Conservation (phyloP, 495 filamentous ascomycete genomes). For the Penicillium turbatum region DNA sequence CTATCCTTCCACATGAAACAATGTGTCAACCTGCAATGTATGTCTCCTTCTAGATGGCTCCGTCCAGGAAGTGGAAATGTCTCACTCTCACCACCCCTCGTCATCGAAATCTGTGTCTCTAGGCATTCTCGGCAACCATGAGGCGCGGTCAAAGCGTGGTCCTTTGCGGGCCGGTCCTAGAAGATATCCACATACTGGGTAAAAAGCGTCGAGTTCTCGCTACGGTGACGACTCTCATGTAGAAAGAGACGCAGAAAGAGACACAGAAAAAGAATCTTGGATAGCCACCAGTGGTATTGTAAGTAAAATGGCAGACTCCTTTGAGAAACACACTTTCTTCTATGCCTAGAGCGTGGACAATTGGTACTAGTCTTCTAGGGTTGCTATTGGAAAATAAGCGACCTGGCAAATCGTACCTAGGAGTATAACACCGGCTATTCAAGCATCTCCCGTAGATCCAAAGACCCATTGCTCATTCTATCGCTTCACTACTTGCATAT, state of each 20-base stretch:
- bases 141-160: constrained; percentile 37
- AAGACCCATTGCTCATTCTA: background rate
- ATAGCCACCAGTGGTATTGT: background rate
- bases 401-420: background rate
- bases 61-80: constrained; percentile 56
- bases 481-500: background rate
- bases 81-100: constrained; percentile 46
- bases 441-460: no score
- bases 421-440: background rate
- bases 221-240: no score
- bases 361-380: background rate
- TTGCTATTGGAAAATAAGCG: constrained; percentile 1
- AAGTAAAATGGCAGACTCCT: background rate
- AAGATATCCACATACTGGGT: no score
- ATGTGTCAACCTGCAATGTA: constrained; percentile 47
- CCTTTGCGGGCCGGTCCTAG: no score
- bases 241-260: constrained; percentile 19
- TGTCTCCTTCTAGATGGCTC: constrained; percentile 17
- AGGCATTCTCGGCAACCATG: constrained; percentile 45
- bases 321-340: background rate
- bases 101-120: constrained; percentile 48
- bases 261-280: constrained; percentile 30
- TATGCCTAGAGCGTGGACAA: background rate
- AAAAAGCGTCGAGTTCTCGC: no score
- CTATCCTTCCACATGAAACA: constrained; percentile 67